Conservation (phyloP, 768 basidiomycete species). For the Rossbeevera mucosa region DNA sequence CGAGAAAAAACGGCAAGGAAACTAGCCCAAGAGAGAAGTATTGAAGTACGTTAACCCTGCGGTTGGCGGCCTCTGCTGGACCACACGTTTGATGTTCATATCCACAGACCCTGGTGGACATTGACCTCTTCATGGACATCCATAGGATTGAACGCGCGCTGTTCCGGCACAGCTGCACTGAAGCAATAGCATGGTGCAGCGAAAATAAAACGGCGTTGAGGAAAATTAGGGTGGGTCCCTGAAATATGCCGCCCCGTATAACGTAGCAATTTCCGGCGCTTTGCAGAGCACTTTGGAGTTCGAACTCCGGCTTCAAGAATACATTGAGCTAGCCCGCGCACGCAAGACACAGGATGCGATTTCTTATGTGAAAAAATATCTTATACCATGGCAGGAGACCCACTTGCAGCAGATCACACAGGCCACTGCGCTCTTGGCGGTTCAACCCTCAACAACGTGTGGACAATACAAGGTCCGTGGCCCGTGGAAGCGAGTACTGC, state of each 20-base stretch:
- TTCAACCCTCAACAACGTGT: conserved; percentile 63
- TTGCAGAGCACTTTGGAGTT: conserved; percentile 91
- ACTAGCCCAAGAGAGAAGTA: conserved; percentile 70
- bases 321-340: conserved; percentile 81
- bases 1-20: conserved; percentile 71
- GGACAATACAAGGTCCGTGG: conserved; percentile 73
- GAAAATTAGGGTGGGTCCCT: conserved; percentile 70
- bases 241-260: conserved; percentile 3
- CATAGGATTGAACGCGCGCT: conserved; percentile 82
- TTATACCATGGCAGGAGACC: conserved; percentile 77
- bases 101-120: conserved; percentile 76
- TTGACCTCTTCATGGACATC: conserved; percentile 88
- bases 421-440: conserved; percentile 73
- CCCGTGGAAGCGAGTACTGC: conserved; percentile 1
- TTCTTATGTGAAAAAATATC: conserved; percentile 74
- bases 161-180: conserved; percentile 67
- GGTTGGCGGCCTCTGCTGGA: conserved; percentile 10
- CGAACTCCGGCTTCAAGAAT: conserved; percentile 92
- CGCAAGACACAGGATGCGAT: conserved; percentile 72
- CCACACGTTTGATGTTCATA: conserved; percentile 16
- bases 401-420: conserved; percentile 75
- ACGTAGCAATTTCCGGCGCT: conserved; percentile 16
- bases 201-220: conserved; percentile 92
- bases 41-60: conserved; percentile 58
- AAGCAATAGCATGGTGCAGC: conserved; percentile 92